Conservation (phyloP, 2,329 filamentous ascomycete genomes). For the Aureobasidium zeae region DNA sequence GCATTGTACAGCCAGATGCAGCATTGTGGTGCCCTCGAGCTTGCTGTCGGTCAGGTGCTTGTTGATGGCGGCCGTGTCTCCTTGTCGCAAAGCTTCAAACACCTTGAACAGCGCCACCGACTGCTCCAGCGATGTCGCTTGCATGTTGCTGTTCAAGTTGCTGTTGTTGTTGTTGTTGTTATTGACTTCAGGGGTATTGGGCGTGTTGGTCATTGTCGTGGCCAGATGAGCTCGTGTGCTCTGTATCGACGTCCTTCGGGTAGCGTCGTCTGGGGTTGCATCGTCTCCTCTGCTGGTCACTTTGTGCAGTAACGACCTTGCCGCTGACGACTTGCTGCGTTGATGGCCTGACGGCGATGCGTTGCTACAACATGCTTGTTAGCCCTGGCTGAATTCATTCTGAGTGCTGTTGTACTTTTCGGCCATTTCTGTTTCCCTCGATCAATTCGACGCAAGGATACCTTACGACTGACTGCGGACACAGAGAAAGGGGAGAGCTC, state of each 20-base stretch:
- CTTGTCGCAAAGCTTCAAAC: constrained; percentile 83
- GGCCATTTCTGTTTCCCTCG: too few species aligned
- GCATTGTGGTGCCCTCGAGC: constrained; percentile 75
- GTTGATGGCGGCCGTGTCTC: constrained; percentile 82
- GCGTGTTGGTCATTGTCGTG: constrained; percentile 28
- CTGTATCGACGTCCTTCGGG: constrained; percentile 1
- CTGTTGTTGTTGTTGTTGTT: constrained; percentile 20
- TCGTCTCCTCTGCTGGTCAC: constrained; percentile 42
- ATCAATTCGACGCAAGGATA: too few species aligned
- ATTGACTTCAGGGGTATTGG: constrained; percentile 14
- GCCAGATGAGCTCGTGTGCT: constrained; percentile 23
- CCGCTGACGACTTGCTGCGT: constrained; percentile 43
- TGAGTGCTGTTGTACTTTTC: too few species aligned
- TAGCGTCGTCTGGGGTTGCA: constrained; percentile 19
- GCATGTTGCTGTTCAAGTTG: constrained; percentile 18
- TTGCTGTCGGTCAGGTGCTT: constrained; percentile 60
- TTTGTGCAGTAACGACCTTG: constrained; percentile 46
- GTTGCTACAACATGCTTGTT: neutral
- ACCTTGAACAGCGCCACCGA: constrained; percentile 90
- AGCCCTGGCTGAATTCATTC: too few species aligned
- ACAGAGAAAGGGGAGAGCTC: too few species aligned
- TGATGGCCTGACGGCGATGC: constrained; percentile 29
- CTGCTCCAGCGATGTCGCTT: constrained; percentile 68
- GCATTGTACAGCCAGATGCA: constrained; percentile 92
- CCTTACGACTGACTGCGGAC: too few species aligned